Conservation (phyloP, 1,284 basidiomycete genomes). For the Rhodotorula sp. region DNA sequence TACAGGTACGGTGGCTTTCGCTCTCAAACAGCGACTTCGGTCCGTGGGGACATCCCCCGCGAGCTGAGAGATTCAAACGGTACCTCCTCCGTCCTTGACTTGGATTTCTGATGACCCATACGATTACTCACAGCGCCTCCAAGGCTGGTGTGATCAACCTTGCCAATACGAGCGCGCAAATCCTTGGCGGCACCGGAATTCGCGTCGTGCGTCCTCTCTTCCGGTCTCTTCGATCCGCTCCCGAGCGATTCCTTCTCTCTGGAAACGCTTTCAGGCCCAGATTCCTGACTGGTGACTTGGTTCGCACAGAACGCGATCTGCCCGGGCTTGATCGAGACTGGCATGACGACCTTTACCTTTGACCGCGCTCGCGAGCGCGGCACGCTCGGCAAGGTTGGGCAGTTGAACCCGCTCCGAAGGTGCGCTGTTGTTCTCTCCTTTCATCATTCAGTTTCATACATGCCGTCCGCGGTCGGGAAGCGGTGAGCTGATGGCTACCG, state of each 20-base stretch:
- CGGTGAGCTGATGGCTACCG: conserved; percentile 22
- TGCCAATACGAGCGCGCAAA: conserved; percentile 74
- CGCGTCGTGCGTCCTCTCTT: conserved; percentile 57
- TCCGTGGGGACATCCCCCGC: too few relatives aligned
- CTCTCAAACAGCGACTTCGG: too few relatives aligned
- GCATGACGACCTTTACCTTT: conserved; percentile 49
- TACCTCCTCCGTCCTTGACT: background rate
- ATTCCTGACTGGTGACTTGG: too few relatives aligned
- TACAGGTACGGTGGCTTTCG: conserved; percentile 56
- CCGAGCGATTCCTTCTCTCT: background rate
- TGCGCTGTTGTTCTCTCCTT: conserved; percentile 49
- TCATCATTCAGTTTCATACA: too few relatives aligned
- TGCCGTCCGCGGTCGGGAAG: background rate
- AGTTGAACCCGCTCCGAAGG: conserved; percentile 77
- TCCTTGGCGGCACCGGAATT: conserved; percentile 75
- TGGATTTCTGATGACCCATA: too few relatives aligned
- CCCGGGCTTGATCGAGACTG: conserved; percentile 78
- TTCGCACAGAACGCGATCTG: conserved; percentile 67
- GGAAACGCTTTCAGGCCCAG: background rate
- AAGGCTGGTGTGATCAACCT: conserved; percentile 87
- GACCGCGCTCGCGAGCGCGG: conserved; percentile 72
- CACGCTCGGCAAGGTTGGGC: conserved; percentile 70
- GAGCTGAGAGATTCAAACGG: too few relatives aligned
- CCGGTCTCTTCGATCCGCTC: background rate
- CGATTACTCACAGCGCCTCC: conserved; percentile 63